Evolutionary conservation across 179 eudicot species (phyloP).

Genomic region (Nepenthes alata): DNA sequence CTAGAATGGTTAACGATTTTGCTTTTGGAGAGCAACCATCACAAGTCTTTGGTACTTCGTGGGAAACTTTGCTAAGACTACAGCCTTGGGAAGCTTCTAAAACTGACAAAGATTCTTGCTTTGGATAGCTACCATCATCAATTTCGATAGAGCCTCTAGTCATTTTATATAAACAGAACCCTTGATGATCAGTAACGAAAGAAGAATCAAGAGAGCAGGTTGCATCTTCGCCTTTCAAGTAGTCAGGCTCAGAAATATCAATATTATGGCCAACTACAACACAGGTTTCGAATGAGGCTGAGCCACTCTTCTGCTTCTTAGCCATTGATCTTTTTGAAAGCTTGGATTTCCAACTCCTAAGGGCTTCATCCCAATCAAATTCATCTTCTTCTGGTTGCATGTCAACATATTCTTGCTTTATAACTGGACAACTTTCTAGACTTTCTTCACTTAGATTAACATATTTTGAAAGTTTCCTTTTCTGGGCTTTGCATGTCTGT

Average conservation of each 20-base stretch:
- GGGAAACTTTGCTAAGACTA: not conserved
- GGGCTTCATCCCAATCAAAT: slow-evolving; percentile 45
- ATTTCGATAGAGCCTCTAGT: slow-evolving; percentile 1
- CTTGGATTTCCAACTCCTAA: slow-evolving; percentile 45
- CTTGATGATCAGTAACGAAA: slow-evolving; percentile 3
- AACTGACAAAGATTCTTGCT: not conserved
- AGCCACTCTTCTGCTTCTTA: slow-evolving; percentile 17
- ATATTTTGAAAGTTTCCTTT: slow-evolving; percentile 28
- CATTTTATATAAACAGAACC: not conserved
- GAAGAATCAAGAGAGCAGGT: slow-evolving; percentile 12
- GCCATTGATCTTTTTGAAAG: slow-evolving; percentile 19
- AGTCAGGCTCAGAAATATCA: slow-evolving; percentile 27
- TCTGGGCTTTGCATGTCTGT: slow-evolving; percentile 35
- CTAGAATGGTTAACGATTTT: slow-evolving; percentile 13
- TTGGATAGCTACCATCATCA: slow-evolving; percentile 5
- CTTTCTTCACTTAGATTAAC: not conserved
- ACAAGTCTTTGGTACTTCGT: slow-evolving; percentile 4
- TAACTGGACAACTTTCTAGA: slow-evolving; percentile 8
- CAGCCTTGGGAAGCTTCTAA: not conserved
- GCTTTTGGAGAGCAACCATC: slow-evolving; percentile 7
- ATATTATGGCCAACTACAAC: slow-evolving; percentile 21
- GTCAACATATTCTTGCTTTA: slow-evolving; percentile 21
- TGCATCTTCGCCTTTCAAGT: slow-evolving; percentile 8
- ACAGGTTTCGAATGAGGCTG: slow-evolving; percentile 9
- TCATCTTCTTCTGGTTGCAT: slow-evolving; percentile 30